Conservation (phyloP, 75 land plant species). For the Pinus tabuliformis region DNA sequence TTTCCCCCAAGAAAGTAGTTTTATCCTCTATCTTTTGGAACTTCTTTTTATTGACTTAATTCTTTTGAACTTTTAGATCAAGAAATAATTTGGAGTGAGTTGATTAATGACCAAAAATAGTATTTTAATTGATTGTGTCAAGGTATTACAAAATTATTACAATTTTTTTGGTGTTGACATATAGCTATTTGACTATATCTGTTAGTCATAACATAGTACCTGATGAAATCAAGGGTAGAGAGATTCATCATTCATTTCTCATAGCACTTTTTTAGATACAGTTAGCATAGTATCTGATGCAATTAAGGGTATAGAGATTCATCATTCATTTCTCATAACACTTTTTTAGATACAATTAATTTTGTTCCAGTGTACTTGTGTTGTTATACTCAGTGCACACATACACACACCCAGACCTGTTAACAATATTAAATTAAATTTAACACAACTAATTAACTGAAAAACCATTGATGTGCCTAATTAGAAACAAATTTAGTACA, state of each 20-base stretch:
- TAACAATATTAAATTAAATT: too few species aligned
- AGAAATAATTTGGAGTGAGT: neutral
- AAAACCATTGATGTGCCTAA: too few species aligned
- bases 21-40: neutral
- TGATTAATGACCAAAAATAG: neutral
- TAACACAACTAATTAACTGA: neutral
- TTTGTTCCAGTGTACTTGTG: neutral
- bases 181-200: slow-evolving; percentile 83
- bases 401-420: too few species aligned
- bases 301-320: too few species aligned
- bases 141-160: slow-evolving; percentile 78
- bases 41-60: neutral
- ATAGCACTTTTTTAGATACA: slow-evolving; percentile 85
- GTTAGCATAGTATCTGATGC: too few species aligned
- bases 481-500: too few species aligned
- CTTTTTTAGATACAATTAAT: too few species aligned
- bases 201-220: slow-evolving; percentile 80
- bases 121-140: slow-evolving; percentile 12
- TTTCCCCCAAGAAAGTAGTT: neutral
- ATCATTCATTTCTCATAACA: too few species aligned
- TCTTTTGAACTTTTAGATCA: neutral
- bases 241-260: slow-evolving; percentile 81
- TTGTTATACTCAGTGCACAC: neutral
- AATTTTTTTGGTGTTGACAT: slow-evolving; percentile 60
- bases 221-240: slow-evolving; percentile 93